Evolutionary conservation across 805 yeast genomes (phyloP).

Genomic region (Wickerhamomyces kurtzmanii): DNA sequence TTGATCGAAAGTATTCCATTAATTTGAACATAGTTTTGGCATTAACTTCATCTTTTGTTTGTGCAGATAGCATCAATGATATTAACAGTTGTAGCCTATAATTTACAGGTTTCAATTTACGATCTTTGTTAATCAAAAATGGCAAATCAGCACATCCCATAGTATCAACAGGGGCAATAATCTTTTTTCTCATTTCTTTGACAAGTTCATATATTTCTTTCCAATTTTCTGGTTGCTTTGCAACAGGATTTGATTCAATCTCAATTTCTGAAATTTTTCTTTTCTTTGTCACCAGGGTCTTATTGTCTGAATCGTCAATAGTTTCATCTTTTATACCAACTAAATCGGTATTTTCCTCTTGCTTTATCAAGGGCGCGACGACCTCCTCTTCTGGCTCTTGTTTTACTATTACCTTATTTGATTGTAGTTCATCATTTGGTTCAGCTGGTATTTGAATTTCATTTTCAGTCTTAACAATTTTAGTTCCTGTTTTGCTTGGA

Average conservation of each 20-base stretch:
- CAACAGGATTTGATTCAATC: too few species aligned
- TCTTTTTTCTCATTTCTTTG: conserved; percentile 53
- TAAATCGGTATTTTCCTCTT: too few species aligned
- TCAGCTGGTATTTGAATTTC: too few species aligned
- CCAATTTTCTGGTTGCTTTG: conserved; percentile 35
- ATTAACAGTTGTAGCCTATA: conserved; percentile 67
- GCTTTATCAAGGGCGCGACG: too few species aligned
- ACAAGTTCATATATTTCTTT: conserved; percentile 47
- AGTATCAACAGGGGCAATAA: conserved; percentile 78
- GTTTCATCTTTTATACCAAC: too few species aligned
- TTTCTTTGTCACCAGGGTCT: too few species aligned
- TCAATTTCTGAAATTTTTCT: not conserved
- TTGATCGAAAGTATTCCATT: conserved; percentile 33
- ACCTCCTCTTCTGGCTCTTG: too few species aligned
- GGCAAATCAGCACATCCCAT: conserved; percentile 73
- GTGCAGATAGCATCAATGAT: conserved; percentile 81
- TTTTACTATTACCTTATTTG: too few species aligned
- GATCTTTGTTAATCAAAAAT: conserved; percentile 22
- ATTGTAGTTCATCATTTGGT: too few species aligned
- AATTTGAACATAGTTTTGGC: conserved; percentile 59
- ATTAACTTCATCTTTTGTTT: conserved; percentile 85
- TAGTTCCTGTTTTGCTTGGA: too few species aligned
- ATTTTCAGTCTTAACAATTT: too few species aligned
- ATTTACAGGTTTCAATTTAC: conserved; percentile 21
- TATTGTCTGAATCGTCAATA: too few species aligned